phyloP scores from a whole-genome alignment of 805 yeast species.

The Saccharomycopsis fermentans region DNA sequence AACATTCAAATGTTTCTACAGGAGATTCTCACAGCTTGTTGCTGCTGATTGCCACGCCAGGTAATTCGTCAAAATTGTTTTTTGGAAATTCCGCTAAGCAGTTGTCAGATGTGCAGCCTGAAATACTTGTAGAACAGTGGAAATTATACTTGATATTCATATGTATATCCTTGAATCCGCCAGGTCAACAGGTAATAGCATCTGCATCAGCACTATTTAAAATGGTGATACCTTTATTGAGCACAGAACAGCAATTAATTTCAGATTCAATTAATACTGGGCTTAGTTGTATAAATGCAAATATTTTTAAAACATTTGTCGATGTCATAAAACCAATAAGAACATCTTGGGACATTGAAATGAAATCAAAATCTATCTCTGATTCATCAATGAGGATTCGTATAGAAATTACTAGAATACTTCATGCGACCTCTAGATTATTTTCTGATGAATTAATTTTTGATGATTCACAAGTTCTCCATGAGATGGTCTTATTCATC shows the following conservation, averaged over 20 bases:
- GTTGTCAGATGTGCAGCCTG: slow-evolving; percentile 40
- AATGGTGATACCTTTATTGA: slow-evolving; percentile 75
- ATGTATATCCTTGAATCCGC: slow-evolving; percentile 81
- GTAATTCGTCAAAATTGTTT: slow-evolving; percentile 12
- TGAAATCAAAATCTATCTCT: slow-evolving; percentile 21
- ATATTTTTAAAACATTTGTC: slow-evolving; percentile 72
- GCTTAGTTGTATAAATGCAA: slow-evolving; percentile 78
- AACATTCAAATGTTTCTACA: slow-evolving; percentile 19
- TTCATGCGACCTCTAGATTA: slow-evolving; percentile 61
- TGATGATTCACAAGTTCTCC: slow-evolving; percentile 59
- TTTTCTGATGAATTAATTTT: slow-evolving; percentile 39
- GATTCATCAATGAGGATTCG: slow-evolving; percentile 39
- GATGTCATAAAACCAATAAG: slow-evolving; percentile 62
- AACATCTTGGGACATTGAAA: slow-evolving; percentile 37
- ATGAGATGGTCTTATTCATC: slow-evolving; percentile 50
- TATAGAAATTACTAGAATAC: slow-evolving; percentile 68
- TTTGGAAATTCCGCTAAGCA: slow-evolving; percentile 8
- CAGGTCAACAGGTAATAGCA: slow-evolving; percentile 83
- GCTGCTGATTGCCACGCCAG: slow-evolving; percentile 19
- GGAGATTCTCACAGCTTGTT: slow-evolving; percentile 13
- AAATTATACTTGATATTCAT: slow-evolving; percentile 82
- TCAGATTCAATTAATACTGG: slow-evolving; percentile 87
- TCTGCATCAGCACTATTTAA: slow-evolving; percentile 85
- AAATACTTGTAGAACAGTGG: slow-evolving; percentile 76
- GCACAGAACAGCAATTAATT: slow-evolving; percentile 56